Percentiles rank a stretch among this genome's conserved stretches.
Evolutionary conservation across 345 rosid genomes (phyloP).

Genomic region (Eucalyptus camaldulensis): DNA sequence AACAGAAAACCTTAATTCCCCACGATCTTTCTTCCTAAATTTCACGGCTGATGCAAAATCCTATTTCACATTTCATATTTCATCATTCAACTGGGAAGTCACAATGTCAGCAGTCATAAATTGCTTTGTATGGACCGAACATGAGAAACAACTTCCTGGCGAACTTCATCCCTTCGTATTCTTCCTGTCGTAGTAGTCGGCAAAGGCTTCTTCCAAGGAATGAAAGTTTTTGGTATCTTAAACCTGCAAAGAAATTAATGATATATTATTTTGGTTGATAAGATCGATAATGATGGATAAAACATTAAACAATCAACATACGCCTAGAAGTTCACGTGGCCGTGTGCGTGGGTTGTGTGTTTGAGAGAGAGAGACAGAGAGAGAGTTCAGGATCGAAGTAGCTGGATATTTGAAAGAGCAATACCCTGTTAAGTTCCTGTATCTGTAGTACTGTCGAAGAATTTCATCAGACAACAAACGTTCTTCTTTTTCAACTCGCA

Average conservation of each 20-base stretch:
- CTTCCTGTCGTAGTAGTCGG: slow-evolving; percentile 65
- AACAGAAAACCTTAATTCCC: neutral
- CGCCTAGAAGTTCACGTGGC: neutral
- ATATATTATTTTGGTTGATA: neutral
- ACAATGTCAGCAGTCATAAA: slow-evolving; percentile 20
- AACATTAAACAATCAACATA: neutral
- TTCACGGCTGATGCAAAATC: neutral
- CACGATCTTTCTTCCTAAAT: neutral
- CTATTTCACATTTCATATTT: neutral
- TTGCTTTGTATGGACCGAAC: slow-evolving; percentile 26
- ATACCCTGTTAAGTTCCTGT: slow-evolving; percentile 51
- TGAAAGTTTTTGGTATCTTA: slow-evolving; percentile 61
- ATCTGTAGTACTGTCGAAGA: slow-evolving; percentile 35
- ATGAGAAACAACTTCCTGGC: slow-evolving; percentile 27
- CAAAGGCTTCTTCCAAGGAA: slow-evolving; percentile 54
- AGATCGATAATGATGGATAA: neutral
- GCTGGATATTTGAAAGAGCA: neutral
- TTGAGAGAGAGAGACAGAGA: neutral
- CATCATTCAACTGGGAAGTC: neutral
- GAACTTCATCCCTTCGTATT: slow-evolving; percentile 54
- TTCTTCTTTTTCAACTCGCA: neutral
- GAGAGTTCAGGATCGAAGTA: neutral
- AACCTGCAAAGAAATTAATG: slow-evolving; percentile 34
- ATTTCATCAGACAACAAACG: slow-evolving; percentile 28
- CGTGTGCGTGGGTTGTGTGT: neutral